phyloP scores from a whole-genome alignment of 768 basidiomycete genomes.

The Leucocoprinus birnbaumii region DNA sequence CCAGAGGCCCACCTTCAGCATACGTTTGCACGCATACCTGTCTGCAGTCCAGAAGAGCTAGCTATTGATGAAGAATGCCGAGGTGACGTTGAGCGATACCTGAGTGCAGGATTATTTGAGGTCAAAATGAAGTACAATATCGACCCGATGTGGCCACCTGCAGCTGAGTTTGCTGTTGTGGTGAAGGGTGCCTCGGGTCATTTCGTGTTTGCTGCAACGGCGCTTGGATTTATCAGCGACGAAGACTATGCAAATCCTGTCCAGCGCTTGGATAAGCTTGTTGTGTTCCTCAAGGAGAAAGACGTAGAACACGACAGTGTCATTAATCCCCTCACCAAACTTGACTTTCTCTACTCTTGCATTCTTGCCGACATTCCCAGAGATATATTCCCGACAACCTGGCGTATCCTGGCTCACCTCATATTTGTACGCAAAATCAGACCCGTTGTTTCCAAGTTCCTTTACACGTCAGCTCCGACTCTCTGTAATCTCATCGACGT shows the following conservation, averaged over 20 bases:
- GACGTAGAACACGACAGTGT: too few relatives aligned
- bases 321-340: not conserved
- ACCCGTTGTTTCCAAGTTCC: too few relatives aligned
- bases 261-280: not conserved
- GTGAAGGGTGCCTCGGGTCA: not conserved
- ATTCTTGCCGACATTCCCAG: not conserved
- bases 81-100: not conserved
- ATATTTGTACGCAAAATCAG: too few relatives aligned
- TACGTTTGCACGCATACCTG: not conserved
- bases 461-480: too few relatives aligned
- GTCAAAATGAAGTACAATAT: not conserved
- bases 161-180: not conserved
- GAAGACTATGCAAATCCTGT: not conserved
- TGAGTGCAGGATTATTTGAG: not conserved
- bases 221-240: not conserved
- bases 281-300: not conserved
- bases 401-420: not conserved
- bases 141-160: not conserved
- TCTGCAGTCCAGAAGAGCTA: not conserved
- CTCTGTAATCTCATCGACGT: too few relatives aligned
- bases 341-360: not conserved
- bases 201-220: not conserved
- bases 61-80: not conserved
- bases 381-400: not conserved
- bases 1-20: constrained; percentile 1